Base-by-base conservation (phyloP, 768 basidiomycete species). In the Collybia mongolica region DNA sequence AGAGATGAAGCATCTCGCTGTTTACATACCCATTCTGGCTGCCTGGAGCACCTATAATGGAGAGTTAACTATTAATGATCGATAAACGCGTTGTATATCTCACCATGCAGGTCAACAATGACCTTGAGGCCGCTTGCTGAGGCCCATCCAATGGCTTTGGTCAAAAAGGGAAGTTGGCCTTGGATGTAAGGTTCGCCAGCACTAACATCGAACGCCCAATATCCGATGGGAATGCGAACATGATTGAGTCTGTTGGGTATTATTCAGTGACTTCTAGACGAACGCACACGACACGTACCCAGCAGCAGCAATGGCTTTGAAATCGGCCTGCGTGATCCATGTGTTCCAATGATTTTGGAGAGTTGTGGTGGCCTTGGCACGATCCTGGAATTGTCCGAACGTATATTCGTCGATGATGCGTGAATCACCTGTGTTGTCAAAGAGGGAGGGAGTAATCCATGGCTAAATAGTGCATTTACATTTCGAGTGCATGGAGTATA, bases 201-300 rank as follows among this genome's bases (percentile, higher is more conserved):
- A 18, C 79, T 76, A 29, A 92, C 82, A 51, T 94, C 90, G 59
- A 86, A 92, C 1, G 88, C 91, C 90, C 90, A 95, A 65, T 90
- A 96, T 11, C 92, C 93, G 39, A 95, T 89, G 12, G 91, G 90
- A 32, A 93, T 60, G 40, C 90, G 82, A 49, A 93, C 86, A 65
- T 91, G 89, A 61, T 91, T 93, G 46, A 92, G 71, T 14, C 89
- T 88, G 60, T n/a, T 51, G 54, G 41, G 11, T 6, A 9, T 36
- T 32, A 49, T 46, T 47, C 40, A 44, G 32, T 48, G 47, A 37
- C 23, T 46, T n/a, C 26, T 24, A 38, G 45, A 19, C 53, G 20
- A 50, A 40, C 39, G 51, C 19, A 39, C 53, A 49, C 43, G 46
- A 51, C 66, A 14, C 67, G 19, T 63, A 88, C 88, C 88, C 88